phyloP scores from a whole-genome alignment of 768 basidiomycete species.

The Termitomyces eurrhizus region DNA sequence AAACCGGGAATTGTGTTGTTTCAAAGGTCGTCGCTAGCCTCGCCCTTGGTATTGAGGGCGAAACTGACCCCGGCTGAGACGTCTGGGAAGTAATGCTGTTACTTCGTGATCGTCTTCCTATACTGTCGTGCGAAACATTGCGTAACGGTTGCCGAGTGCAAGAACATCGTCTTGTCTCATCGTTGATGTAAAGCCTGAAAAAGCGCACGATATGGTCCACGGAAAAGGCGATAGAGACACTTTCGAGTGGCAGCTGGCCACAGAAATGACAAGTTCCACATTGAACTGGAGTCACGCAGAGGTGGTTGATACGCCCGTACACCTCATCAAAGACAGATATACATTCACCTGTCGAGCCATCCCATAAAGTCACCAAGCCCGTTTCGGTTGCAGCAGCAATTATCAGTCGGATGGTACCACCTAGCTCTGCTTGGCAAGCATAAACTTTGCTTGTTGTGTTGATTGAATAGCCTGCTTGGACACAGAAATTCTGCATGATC shows the following conservation, averaged over 20 bases:
- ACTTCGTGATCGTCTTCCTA: slow-evolving; percentile 59
- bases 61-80: slow-evolving; percentile 36
- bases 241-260: slow-evolving; percentile 61
- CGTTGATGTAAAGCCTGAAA: slow-evolving; percentile 57
- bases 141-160: slow-evolving; percentile 53
- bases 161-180: slow-evolving; percentile 60
- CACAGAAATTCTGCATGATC: slow-evolving; percentile 39
- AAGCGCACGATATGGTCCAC: slow-evolving; percentile 60
- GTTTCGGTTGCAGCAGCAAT: slow-evolving; percentile 60
- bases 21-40: slow-evolving; percentile 48
- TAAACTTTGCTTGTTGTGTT: slow-evolving; percentile 54
- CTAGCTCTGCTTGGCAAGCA: slow-evolving; percentile 49
- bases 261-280: slow-evolving; percentile 66
- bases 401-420: slow-evolving; percentile 47
- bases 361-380: slow-evolving; percentile 76
- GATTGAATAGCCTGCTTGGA: slow-evolving; percentile 55
- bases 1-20: slow-evolving; percentile 66
- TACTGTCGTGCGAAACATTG: slow-evolving; percentile 38
- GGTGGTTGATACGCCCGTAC: slow-evolving; percentile 50
- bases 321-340: slow-evolving; percentile 58
- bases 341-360: slow-evolving; percentile 59
- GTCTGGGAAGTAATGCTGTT: slow-evolving; percentile 47
- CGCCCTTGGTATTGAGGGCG: slow-evolving; percentile 46
- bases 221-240: slow-evolving; percentile 63
- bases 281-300: slow-evolving; percentile 57